Evolutionary conservation across 1,284 basidiomycete genomes (phyloP).

Genomic region (Rhodotorula sp.): DNA sequence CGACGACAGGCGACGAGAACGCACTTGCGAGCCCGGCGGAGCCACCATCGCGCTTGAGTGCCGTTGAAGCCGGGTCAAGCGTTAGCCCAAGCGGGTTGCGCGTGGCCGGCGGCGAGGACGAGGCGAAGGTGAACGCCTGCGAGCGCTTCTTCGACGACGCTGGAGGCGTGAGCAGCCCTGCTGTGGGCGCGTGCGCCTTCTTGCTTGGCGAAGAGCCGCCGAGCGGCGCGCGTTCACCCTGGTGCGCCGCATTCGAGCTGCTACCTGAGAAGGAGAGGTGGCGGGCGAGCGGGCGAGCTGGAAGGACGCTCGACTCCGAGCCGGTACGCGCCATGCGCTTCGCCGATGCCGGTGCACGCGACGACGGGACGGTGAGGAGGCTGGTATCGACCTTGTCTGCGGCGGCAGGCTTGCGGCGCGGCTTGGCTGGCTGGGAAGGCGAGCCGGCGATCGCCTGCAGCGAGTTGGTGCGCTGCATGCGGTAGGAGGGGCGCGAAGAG

Average conservation of each 20-base stretch:
- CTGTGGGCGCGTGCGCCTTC: not conserved
- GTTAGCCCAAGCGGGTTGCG: not conserved
- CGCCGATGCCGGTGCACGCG: not conserved
- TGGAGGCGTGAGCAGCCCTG: constrained; percentile 15
- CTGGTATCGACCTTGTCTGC: not conserved
- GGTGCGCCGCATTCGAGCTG: not conserved
- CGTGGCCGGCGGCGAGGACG: not conserved
- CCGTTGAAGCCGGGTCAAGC: not conserved
- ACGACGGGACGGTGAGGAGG: not conserved
- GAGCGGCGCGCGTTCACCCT: not conserved
- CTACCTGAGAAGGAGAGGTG: constrained; percentile 12
- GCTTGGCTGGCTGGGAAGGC: constrained; percentile 30
- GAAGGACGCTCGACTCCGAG: constrained; percentile 27
- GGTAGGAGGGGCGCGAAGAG: constrained; percentile 8
- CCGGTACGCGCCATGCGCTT: constrained; percentile 30
- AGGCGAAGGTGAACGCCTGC: constrained; percentile 16
- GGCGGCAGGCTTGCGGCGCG: not conserved
- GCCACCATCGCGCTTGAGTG: constrained; percentile 2
- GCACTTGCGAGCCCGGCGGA: constrained; percentile 27
- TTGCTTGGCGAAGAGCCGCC: constrained; percentile 1
- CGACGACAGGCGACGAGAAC: constrained; percentile 29
- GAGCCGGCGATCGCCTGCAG: constrained; percentile 40
- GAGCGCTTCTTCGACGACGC: constrained; percentile 24
- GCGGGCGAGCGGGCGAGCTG: constrained; percentile 10
- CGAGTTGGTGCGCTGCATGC: constrained; percentile 34